These are phyloP conservation scores for Darksidea phi DNA, from an alignment of 495 filamentous ascomycete species.

Conservation along the genomic window DNA sequence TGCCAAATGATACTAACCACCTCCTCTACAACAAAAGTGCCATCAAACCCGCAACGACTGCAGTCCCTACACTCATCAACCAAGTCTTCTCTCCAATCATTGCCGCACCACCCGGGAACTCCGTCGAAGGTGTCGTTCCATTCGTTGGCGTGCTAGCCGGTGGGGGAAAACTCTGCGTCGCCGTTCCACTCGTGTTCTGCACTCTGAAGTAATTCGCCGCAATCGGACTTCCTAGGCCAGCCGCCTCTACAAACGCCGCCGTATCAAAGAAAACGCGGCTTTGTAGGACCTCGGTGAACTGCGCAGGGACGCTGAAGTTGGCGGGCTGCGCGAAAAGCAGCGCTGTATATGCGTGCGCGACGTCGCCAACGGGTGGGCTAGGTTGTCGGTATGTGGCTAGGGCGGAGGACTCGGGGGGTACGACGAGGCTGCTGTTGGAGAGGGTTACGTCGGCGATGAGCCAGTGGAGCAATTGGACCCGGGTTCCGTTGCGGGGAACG, in stretches of 20 bases:
- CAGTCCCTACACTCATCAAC: conserved; percentile 7
- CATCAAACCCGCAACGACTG: conserved; percentile 3
- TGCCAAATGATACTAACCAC: too few relatives aligned
- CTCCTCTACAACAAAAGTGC: conserved; percentile 1
- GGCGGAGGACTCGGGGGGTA: background rate
- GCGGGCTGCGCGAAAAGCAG: conserved; percentile 43
- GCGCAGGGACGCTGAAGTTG: conserved; percentile 38
- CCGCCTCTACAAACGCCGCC: conserved; percentile 38
- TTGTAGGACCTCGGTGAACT: conserved; percentile 41
- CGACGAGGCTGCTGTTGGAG: conserved; percentile 17
- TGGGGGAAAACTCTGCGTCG: conserved; percentile 37
- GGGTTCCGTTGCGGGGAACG: conserved; percentile 36
- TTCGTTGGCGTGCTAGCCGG: conserved; percentile 12
- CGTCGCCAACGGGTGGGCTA: conserved; percentile 39
- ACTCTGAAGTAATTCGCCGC: conserved; percentile 47
- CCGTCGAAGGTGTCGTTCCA: background rate
- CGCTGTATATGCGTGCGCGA: conserved; percentile 46
- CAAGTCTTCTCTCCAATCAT: background rate
- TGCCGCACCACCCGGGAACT: conserved; percentile 11
- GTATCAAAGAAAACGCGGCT: conserved; percentile 44
- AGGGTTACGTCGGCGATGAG: conserved; percentile 40
- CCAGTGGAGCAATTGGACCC: conserved; percentile 46
- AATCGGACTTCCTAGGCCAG: conserved; percentile 31
- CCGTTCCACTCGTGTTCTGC: conserved; percentile 35
- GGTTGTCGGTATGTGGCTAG: conserved; percentile 43